A percentile compares a stretch with the other conserved stretches of the same genome.
phyloP scores from a whole-genome alignment of 805 yeast genomes.

The Metschnikowia lunata region DNA sequence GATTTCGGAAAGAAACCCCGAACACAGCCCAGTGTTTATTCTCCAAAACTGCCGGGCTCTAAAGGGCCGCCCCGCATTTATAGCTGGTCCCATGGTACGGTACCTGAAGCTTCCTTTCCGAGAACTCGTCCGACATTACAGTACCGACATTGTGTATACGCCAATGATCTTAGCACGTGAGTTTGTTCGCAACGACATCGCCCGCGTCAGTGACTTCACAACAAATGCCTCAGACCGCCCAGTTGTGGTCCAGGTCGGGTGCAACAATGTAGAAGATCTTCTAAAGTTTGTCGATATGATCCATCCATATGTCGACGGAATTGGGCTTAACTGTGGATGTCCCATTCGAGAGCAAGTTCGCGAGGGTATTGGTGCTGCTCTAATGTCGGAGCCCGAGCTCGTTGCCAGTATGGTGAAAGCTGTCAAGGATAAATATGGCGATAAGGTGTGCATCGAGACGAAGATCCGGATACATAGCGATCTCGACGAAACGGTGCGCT shows the following conservation, averaged over 20 bases:
- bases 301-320: conserved; percentile 87
- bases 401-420: conserved; percentile 82
- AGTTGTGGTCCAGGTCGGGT: conserved; percentile 86
- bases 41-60: conserved; percentile 21
- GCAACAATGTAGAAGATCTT: conserved; percentile 77
- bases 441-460: conserved; percentile 73
- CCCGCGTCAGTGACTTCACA: conserved; percentile 79
- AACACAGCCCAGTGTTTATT: conserved; percentile 32
- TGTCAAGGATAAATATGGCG: conserved; percentile 73
- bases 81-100: conserved; percentile 92
- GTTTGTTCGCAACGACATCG: conserved; percentile 78
- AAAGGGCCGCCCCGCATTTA: conserved; percentile 33
- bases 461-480: conserved; percentile 87
- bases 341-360: conserved; percentile 93
- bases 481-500: conserved; percentile 62
- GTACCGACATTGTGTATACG: conserved; percentile 79
- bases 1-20: conserved; percentile 17
- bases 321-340: conserved; percentile 96
- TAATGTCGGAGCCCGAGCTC: conserved; percentile 76
- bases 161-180: conserved; percentile 98
- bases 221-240: conserved; percentile 69
- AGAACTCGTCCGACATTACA: conserved; percentile 63
- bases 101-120: conserved; percentile 93
- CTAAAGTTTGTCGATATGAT: conserved; percentile 82
- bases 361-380: conserved; percentile 96